Base-by-base conservation (phyloP, 2,329 filamentous ascomycete genomes). In the Epichloe sp. region DNA sequence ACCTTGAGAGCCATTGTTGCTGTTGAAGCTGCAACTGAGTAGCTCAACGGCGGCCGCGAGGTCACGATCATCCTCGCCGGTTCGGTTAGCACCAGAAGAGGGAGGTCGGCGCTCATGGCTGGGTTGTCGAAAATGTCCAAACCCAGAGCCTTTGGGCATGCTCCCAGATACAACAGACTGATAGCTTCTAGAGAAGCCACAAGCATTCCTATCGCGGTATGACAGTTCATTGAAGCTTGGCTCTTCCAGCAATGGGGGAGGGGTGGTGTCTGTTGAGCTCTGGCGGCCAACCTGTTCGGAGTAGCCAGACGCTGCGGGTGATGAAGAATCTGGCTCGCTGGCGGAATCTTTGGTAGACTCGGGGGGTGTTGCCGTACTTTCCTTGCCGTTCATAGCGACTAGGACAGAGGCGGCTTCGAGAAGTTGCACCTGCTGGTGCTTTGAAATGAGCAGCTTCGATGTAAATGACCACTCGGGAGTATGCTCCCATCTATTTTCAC, bases 371-470 rank as follows among this genome's bases (percentile, higher is more conserved):
- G 77, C 72, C 46, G 74, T 76, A 55, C 71, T 76, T 54, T 72
- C 69, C 44, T 70, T 68, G 58, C 65, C 70, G 63, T 82, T 96
- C 90, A 98, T 97, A 63, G 83, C 84, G 53, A 97, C 85, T 57
- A 98, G 76, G 49, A 97, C 93, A n/a, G 89, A 95, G 40, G 93
- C 93, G 41, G 93, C 93, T 71, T 98, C 93, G 54, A 98, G 79
- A 54, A 98, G 79, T 69, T 98, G 93, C 49, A 98, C 93, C 74
- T 98, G 93, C 71, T 98, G 93, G 69, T 98, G 93, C 78, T 98
- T 98, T 61, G 91, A 97, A 62, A 98, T 97, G 66, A 97, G 83
- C 65, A 97, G 77, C 73, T 97, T 97, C 60, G 93, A 97, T 51
- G 93, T 98, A 67, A 85, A 85, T 49, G 90, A 87, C 93, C 93